Evolutionary conservation across 352 stramenopile species (phyloP).

Genomic region (Globisporangium uncinulatum): DNA sequence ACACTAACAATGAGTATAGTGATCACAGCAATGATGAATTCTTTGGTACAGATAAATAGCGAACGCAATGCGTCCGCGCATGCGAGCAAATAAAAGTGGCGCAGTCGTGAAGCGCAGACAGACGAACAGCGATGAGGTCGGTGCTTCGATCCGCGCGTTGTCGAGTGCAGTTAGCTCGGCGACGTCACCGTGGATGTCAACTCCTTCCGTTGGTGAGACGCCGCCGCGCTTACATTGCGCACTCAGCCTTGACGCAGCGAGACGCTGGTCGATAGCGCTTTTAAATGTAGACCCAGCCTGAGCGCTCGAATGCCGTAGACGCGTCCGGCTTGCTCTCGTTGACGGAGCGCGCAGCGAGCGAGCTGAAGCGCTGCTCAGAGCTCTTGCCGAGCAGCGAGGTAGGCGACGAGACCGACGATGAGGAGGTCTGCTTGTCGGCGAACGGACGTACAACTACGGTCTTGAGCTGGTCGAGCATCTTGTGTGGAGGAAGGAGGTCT

Average conservation of each 20-base stretch:
- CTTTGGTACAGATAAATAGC: slow-evolving; percentile 5
- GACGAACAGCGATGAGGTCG: not conserved
- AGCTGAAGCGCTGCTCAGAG: slow-evolving; percentile 35
- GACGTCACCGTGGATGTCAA: too few species aligned
- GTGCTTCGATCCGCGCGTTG: not conserved
- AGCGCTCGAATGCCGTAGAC: slow-evolving; percentile 73
- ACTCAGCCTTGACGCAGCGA: too few species aligned
- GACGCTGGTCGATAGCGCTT: not conserved
- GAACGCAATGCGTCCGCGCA: not conserved
- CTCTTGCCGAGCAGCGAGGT: slow-evolving; percentile 1
- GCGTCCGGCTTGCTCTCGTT: slow-evolving; percentile 40
- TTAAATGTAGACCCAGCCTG: slow-evolving; percentile 74
- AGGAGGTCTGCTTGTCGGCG: slow-evolving; percentile 16
- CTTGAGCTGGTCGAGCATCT: slow-evolving; percentile 79
- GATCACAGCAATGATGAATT: not conserved
- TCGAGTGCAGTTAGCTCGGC: too few species aligned
- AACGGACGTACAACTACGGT: slow-evolving; percentile 39
- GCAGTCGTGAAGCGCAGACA: not conserved
- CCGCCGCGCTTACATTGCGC: too few species aligned
- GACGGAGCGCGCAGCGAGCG: slow-evolving; percentile 18
- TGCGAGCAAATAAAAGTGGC: not conserved
- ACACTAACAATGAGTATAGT: not conserved
- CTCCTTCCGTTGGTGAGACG: too few species aligned
- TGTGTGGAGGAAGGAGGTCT: not conserved
- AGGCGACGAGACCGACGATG: slow-evolving; percentile 5